phyloP scores from a whole-genome alignment of 2,329 filamentous ascomycete species.

The Calonectria hawksworthii region DNA sequence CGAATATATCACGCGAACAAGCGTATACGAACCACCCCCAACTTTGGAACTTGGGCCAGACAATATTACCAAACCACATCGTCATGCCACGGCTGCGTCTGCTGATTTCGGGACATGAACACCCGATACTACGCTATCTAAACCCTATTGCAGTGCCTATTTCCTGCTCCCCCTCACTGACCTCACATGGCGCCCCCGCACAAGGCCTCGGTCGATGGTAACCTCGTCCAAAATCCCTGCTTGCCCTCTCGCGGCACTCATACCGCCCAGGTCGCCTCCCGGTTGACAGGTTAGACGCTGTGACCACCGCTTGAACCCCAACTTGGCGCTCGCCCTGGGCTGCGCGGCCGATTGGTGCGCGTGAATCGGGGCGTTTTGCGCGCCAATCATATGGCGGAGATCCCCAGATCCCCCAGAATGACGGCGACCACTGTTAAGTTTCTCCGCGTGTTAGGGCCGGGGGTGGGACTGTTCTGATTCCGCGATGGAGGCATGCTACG shows the following conservation, averaged over 20 bases:
- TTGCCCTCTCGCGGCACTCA: neutral
- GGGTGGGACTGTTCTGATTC: neutral
- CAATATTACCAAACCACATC: neutral
- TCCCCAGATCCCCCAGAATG: constrained; percentile 27
- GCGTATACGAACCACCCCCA: neutral
- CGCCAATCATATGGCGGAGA: constrained; percentile 22
- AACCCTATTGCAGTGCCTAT: constrained; percentile 6
- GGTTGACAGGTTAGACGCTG: constrained; percentile 10
- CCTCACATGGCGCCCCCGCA: constrained; percentile 30
- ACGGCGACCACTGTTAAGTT: constrained; percentile 12
- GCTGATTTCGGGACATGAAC: constrained; percentile 28
- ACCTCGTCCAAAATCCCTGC: constrained; percentile 17
- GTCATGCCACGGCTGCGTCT: neutral
- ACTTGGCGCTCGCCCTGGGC: constrained; percentile 9
- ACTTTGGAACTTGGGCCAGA: neutral
- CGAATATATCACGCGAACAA: constrained; percentile 4
- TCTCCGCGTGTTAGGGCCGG: constrained; percentile 23
- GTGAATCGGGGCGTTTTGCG: constrained; percentile 23
- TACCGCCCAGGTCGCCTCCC: neutral
- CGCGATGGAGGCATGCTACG: constrained; percentile 25
- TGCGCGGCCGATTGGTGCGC: constrained; percentile 26
- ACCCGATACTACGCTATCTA: constrained; percentile 12
- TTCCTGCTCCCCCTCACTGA: neutral
- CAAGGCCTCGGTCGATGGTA: constrained; percentile 16
- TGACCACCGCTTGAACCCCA: constrained; percentile 16